Evolutionary conservation across 2,329 filamentous ascomycete genomes (phyloP).

Genomic region (Trichoderma koningii): DNA sequence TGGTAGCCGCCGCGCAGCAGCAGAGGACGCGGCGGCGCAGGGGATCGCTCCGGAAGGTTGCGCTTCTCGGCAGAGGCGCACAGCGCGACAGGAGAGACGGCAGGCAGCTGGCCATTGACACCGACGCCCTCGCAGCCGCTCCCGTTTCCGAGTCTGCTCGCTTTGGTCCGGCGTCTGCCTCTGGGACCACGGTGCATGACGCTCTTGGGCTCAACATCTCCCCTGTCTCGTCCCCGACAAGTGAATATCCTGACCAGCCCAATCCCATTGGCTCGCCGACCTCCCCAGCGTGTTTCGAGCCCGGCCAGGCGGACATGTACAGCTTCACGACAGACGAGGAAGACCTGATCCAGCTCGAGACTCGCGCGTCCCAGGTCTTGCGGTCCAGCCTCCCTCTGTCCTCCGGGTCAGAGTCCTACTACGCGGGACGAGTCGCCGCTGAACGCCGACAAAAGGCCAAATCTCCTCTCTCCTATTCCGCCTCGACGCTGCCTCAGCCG

Average conservation of each 20-base stretch:
- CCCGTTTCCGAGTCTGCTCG: slow-evolving; percentile 31
- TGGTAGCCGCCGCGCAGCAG: slow-evolving; percentile 42
- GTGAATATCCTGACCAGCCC: slow-evolving; percentile 46
- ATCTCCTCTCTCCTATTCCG: slow-evolving; percentile 60
- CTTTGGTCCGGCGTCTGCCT: slow-evolving; percentile 31
- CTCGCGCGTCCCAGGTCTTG: slow-evolving; percentile 48
- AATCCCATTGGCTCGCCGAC: slow-evolving; percentile 31
- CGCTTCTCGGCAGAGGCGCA: slow-evolving; percentile 73
- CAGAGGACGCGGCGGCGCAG: slow-evolving; percentile 67
- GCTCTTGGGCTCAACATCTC: slow-evolving; percentile 52
- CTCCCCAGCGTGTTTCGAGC: slow-evolving; percentile 30
- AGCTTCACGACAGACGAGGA: slow-evolving; percentile 76
- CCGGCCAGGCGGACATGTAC: slow-evolving; percentile 48
- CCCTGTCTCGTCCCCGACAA: slow-evolving; percentile 50
- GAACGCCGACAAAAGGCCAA: slow-evolving; percentile 56
- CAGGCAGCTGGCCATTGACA: slow-evolving; percentile 49
- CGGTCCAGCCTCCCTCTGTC: slow-evolving; percentile 50
- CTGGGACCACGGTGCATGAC: slow-evolving; percentile 36
- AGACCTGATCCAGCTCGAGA: slow-evolving; percentile 66
- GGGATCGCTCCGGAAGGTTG: slow-evolving; percentile 85
- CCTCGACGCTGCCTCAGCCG: slow-evolving; percentile 49
- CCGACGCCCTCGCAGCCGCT: slow-evolving; percentile 36
- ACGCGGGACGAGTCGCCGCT: slow-evolving; percentile 47
- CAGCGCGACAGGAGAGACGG: slow-evolving; percentile 61
- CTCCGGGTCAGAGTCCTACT: slow-evolving; percentile 66